Evolutionary conservation across 2,329 filamentous ascomycete species (phyloP), one percentile per base, ranked within the genome.

Genomic region (Clonostachys solani): DNA sequence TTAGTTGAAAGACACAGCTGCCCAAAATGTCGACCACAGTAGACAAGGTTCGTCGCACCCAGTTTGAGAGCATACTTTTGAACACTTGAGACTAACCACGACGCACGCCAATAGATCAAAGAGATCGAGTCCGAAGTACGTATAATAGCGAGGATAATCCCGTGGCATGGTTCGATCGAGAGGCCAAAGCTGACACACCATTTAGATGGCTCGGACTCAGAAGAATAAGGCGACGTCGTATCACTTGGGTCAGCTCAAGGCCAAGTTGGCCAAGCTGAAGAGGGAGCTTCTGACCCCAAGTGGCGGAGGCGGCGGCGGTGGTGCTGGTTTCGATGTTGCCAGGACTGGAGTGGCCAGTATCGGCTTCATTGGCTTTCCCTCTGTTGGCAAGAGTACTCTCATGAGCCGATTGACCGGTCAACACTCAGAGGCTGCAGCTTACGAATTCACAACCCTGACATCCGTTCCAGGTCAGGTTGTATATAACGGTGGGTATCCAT

Each of bases 371-470:
- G 94, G 94, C 33, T 99, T 99, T 62, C 94, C 94, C 2, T 99
- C 94, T 2, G 94, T 99, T 52, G 94, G 94, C 52, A 99, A 99
- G 74, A 96, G 90, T 80, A 99, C 94, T 44, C 77, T 99, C 60
- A 96, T 99, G 92, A 96, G 86, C 65, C 84, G 77, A 62, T 73
- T 99, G 64, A 99, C 94, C 40, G 94, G 94, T 45, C 92, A 96
- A 71, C 92, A 99, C 66, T 97, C 92, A 3, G 94, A 99, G 77
- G 92, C 84, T 47, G 94, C 94, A 16, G 94, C 92, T 45, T 99
- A 99, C 71, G 94, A 99, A 67, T 99, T 99, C 75, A 99, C 94
- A 55, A 99, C 94, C 47, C 78, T 99, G 66, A 99, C 94, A 35
- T 96, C 92, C 42, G 94, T 99, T 43, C 94, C 94, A 40, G 94